Base-by-base conservation (phyloP, 2,329 filamentous ascomycete genomes). In the Tolypocladium pustulatum region DNA sequence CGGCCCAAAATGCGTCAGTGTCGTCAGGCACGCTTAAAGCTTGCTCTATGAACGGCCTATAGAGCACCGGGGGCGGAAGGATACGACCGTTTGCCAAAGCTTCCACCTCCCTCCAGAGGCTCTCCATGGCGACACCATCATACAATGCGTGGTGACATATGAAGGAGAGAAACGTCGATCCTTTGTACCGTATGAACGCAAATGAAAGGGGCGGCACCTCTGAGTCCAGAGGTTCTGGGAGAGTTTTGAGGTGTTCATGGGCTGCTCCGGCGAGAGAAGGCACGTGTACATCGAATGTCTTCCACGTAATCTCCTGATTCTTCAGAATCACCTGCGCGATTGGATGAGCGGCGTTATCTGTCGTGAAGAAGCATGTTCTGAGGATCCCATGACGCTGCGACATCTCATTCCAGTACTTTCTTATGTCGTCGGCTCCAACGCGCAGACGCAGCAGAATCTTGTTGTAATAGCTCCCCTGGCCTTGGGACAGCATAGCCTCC, bases 81-180 rank as follows among this genome's bases (percentile, higher is more conserved):
- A 65, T 9, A 0, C 72, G 57, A 0, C 77, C 79, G 1, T 70
- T 61, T 38, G 86, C 84, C 3, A 82, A 62, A 2, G 75, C 69
- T 65, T 94, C 85, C 1, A 95, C 75, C 66, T 96, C 91, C 0
- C 81, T 71, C 30, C 93, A 79, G 0, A 97, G 75, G 10, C 79
- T 77, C 0, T 79, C 75, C 66, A 96, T 87, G 0, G 91, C 90
- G 40, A 88, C 84, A 0, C 88, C 92, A 71, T 97, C 92, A 65
- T 96, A 96, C 0, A 96, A 75, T 2, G 90, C 89, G 72, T 97
- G 92, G 65, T 96, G 91, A 65, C 76, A 85, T 41, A 77, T 70
- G 55, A 80, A 80, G 0, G 76, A 86, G 1, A 79, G 65, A 51
- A 78, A 78, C 0, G 59, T 56, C 0, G 61, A 66, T 0, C 65